Evolutionary conservation across 371 early-diverging fungal species (phyloP), one percentile per base, ranked within the genome.

Genomic region (Apophysomyces elegans): DNA sequence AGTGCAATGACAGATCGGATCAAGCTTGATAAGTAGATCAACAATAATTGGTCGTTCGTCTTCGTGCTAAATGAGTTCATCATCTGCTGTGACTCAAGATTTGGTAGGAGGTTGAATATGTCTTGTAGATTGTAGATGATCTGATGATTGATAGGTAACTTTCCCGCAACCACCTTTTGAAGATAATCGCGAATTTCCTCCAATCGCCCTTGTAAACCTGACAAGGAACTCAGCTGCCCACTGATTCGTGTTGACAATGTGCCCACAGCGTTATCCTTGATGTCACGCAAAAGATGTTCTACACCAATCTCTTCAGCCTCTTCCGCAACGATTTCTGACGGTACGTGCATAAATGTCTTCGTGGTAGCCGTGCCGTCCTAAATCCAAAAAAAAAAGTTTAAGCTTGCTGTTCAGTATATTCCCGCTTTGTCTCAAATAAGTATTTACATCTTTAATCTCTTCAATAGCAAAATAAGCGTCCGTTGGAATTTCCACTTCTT

Each of bases 221-320:
- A 92, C 68, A 98, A 77, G 1, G 96, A 96, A 36, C 92, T 86
- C 65, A 98, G 79, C 79, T 97, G 97, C 71, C 90, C 85, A 7
- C 88, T 89, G 54, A 99, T 90, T 39, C 94, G 90, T 21, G 93
- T 94, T 0, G 96, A 93, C 57, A 99, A 80, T 21, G 96, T 93
- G 12, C 98, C 96, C n/a, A 94, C 92, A 18, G 95, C 91, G 64
- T 90, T 96, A 78, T 97, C 99, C 79, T 97, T 97, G 71, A 99
- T 96, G 75, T 99, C 99, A 65, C 99, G 91, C 62, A 99, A 85
- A 69, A 99, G 85, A 74, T 99, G 99, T 77, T 99, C 99, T 1
- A 99, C 99, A 62, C 99, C 99, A 70, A 99, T 99, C 79, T 99
- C 99, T 81, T 99, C 99, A 8, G 99, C 95, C 84, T 99, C 99